A percentile compares a stretch with the other conserved stretches of the same genome.
phyloP scores from a whole-genome alignment of 805 yeast species.

The Monosporozyma siamensis region DNA sequence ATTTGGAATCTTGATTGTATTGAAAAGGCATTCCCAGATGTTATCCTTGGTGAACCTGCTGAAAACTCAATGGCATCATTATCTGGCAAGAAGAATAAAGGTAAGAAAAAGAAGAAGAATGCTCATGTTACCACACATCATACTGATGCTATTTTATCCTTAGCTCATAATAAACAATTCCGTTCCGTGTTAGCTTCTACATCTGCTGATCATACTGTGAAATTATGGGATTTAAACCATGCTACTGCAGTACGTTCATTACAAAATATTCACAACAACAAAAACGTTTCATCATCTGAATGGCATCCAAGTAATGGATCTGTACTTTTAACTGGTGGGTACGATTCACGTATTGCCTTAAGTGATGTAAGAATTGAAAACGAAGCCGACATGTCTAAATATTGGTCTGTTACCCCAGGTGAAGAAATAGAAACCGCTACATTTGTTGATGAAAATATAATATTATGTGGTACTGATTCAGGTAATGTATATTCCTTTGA shows the following conservation, averaged over 20 bases:
- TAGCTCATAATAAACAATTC: constrained; percentile 72
- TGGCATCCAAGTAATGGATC: constrained; percentile 73
- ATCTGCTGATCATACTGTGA: constrained; percentile 90
- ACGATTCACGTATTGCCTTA: constrained; percentile 75
- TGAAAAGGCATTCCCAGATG: constrained; percentile 91
- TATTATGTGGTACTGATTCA: constrained; percentile 83
- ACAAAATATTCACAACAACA: constrained; percentile 55
- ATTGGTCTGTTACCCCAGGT: constrained; percentile 51
- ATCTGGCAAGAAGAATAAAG: constrained; percentile 40
- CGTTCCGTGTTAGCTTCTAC: constrained; percentile 85
- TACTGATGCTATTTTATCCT: constrained; percentile 85
- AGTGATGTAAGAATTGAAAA: constrained; percentile 75
- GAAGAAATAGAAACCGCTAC: constrained; percentile 79
- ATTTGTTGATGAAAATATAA: constrained; percentile 53
- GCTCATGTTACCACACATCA: constrained; percentile 66
- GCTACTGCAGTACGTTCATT: constrained; percentile 74
- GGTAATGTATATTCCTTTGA: constrained; percentile 89
- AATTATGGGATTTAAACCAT: constrained; percentile 82
- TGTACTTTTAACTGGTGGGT: constrained; percentile 81
- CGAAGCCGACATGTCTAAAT: constrained; percentile 47
- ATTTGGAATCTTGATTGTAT: constrained; percentile 90
- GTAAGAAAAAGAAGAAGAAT: constrained; percentile 30
- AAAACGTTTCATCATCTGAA: constrained; percentile 73
- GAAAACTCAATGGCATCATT: constrained; percentile 30
- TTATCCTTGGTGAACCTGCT: constrained; percentile 74